Percentiles rank a stretch among this genome's conserved stretches.
Conservation (phyloP, 2,329 filamentous ascomycete species). For the Talaromyces pinophilus region DNA sequence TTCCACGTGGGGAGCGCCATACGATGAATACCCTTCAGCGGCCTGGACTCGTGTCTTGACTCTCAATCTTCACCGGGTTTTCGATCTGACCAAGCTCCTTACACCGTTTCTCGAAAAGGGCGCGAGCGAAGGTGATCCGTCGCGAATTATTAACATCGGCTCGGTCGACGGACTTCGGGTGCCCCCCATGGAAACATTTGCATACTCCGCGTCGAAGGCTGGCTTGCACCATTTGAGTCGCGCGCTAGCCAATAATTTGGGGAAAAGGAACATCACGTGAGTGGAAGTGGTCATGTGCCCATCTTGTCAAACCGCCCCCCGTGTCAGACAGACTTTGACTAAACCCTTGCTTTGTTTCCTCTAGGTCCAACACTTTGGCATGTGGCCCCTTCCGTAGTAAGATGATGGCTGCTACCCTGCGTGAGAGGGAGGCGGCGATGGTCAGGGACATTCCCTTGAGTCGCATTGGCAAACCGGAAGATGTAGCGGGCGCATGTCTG, state of each 20-base stretch:
- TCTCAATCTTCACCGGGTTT: constrained; percentile 57
- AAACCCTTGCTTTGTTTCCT: constrained; percentile 41
- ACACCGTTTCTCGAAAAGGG: constrained; percentile 52
- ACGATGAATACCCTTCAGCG: constrained; percentile 59
- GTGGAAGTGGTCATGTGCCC: constrained; percentile 31
- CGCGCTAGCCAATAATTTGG: constrained; percentile 54
- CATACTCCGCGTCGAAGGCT: constrained; percentile 56
- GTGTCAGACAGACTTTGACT: constrained; percentile 3
- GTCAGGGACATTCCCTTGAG: constrained; percentile 63
- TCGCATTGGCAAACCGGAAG: constrained; percentile 66
- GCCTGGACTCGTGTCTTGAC: constrained; percentile 61
- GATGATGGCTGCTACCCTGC: constrained; percentile 57
- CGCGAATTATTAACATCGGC: constrained; percentile 56
- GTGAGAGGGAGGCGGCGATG: constrained; percentile 52
- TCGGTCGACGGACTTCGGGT: constrained; percentile 57
- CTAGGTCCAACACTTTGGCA: constrained; percentile 64
- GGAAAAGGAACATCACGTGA: constrained; percentile 55
- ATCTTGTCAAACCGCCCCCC: background rate
- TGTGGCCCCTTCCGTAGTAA: constrained; percentile 65
- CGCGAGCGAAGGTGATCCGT: constrained; percentile 45
- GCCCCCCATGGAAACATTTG: constrained; percentile 55
- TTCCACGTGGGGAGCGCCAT: constrained; percentile 58
- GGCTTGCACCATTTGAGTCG: constrained; percentile 57
- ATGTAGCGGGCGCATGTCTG: constrained; percentile 71
- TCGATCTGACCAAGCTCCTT: constrained; percentile 50